Conservation (phyloP, 2,329 filamentous ascomycete genomes). For the Tolypocladium ovalisporum region DNA sequence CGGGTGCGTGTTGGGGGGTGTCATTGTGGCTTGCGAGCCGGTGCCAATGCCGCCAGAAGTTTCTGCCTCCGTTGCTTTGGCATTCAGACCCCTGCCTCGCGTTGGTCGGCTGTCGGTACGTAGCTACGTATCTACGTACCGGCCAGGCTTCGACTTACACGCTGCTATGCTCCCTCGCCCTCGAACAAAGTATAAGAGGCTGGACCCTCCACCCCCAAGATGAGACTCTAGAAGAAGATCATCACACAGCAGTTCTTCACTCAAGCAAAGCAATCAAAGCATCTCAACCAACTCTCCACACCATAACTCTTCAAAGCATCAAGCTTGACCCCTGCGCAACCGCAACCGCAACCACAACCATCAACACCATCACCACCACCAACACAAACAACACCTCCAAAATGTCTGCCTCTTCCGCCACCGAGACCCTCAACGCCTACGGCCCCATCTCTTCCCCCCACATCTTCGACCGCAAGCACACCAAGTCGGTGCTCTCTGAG, state of each 20-base stretch:
- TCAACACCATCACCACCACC: background rate
- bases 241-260: background rate
- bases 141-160: background rate
- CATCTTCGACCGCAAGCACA: conserved; percentile 2
- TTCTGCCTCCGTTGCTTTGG: background rate
- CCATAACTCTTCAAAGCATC: background rate
- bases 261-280: background rate
- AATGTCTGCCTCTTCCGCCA: conserved; percentile 1
- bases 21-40: background rate
- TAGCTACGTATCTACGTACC: background rate
- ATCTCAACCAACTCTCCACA: background rate
- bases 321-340: background rate
- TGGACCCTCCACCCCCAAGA: background rate
- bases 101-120: background rate
- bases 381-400: background rate
- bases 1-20: background rate
- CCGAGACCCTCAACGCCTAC: conserved; percentile 6
- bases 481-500: conserved; percentile 3
- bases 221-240: background rate
- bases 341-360: background rate
- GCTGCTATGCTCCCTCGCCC: background rate
- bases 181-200: background rate
- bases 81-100: background rate
- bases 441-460: conserved; percentile 5
- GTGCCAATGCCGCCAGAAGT: background rate